Evolutionary conservation across 2,329 filamentous ascomycete genomes (phyloP).

Genomic region (Pyrenophora teres): DNA sequence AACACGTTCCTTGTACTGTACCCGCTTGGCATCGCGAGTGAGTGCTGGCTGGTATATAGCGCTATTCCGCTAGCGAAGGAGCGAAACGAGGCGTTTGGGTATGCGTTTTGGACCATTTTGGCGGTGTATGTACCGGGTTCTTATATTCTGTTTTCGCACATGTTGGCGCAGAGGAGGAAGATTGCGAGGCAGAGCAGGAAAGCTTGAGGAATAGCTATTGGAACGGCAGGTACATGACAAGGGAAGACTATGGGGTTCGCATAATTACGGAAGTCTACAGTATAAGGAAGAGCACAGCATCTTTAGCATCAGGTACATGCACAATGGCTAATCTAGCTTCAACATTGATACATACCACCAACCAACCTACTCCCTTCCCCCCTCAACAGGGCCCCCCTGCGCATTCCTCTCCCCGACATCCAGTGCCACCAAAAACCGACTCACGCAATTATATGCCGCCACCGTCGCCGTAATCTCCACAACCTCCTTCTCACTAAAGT

Average conservation of each 20-base stretch:
- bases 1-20: slow-evolving; percentile 94
- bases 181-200: slow-evolving; percentile 48
- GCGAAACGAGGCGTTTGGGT: slow-evolving; percentile 59
- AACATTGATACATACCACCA: no score
- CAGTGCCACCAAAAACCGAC: slow-evolving; percentile 79
- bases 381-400: slow-evolving; percentile 25
- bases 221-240: not conserved
- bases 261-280: no score
- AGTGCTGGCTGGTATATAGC: slow-evolving; percentile 78
- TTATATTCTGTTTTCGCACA: slow-evolving; percentile 88
- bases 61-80: slow-evolving; percentile 65
- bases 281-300: no score
- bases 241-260: no score
- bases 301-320: no score
- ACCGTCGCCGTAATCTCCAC: slow-evolving; percentile 82
- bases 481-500: slow-evolving; percentile 72
- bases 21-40: slow-evolving; percentile 86
- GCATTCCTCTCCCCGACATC: slow-evolving; percentile 61
- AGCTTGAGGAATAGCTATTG: not conserved
- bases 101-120: slow-evolving; percentile 67
- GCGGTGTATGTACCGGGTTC: slow-evolving; percentile 78
- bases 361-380: not conserved
- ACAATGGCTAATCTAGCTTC: no score
- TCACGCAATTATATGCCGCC: slow-evolving; percentile 84
- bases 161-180: slow-evolving; percentile 89